Percentiles rank a stretch among this genome's conserved stretches.
These are phyloP conservation scores for Pseudofabraea citricarpa DNA, from an alignment of 2,329 filamentous ascomycete genomes.

Conservation along the genomic window DNA sequence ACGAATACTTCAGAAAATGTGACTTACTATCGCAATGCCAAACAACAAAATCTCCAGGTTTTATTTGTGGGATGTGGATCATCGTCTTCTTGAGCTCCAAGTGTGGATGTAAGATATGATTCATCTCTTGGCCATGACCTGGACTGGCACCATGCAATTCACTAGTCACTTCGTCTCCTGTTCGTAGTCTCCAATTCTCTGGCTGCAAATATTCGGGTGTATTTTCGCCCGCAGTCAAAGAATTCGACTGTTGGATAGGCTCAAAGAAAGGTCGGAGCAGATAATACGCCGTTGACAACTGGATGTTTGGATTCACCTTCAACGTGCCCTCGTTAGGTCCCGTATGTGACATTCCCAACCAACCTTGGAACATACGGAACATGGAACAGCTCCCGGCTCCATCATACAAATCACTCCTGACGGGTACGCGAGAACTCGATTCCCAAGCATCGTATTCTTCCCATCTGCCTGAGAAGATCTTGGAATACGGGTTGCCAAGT, in stretches of 20 bases:
- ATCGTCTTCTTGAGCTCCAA: constrained; percentile 56
- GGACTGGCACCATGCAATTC: constrained; percentile 66
- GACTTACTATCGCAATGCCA: constrained; percentile 46
- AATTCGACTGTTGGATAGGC: constrained; percentile 30
- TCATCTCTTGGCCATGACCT: constrained; percentile 59
- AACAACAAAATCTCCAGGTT: constrained; percentile 64
- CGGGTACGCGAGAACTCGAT: constrained; percentile 60
- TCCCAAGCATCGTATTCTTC: constrained; percentile 82
- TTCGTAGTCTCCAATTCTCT: constrained; percentile 56
- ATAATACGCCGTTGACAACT: constrained; percentile 72
- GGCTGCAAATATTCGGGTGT: constrained; percentile 42
- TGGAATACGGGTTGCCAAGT: constrained; percentile 62
- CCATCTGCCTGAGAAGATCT: constrained; percentile 71
- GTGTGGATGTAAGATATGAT: constrained; percentile 56
- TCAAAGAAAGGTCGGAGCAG: constrained; percentile 82
- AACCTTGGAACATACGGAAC: constrained; percentile 87
- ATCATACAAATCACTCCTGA: constrained; percentile 71
- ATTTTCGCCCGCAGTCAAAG: constrained; percentile 27
- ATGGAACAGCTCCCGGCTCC: constrained; percentile 78
- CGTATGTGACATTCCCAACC: constrained; percentile 74
- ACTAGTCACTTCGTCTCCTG: constrained; percentile 39
- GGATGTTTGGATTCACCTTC: constrained; percentile 73
- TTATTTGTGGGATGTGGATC: constrained; percentile 58
- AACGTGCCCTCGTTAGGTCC: constrained; percentile 74
- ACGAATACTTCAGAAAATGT: too few relatives aligned